Base-by-base conservation (phyloP, 768 basidiomycete genomes). In the Clitopilus passeckerianus region DNA sequence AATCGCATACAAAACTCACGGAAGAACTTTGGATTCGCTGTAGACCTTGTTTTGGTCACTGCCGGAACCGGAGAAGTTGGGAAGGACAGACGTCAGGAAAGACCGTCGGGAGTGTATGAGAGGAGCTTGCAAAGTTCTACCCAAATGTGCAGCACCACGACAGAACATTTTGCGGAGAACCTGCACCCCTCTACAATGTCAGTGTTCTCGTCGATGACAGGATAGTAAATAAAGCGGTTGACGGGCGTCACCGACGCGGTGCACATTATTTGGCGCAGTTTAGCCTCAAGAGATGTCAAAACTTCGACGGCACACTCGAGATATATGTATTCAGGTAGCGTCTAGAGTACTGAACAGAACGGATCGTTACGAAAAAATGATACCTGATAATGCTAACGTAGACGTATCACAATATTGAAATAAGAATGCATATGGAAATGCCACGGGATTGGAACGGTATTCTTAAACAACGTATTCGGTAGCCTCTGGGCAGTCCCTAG, bases 1-100 rank as follows among this genome's bases (percentile, higher is more conserved):
- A 15, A 12, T 34, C 41, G 34, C 58, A 58, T 57, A 50, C 58
- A 57, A 61, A 53, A 81, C 92, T 69, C 71, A 97, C 94, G 92
- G 93, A 62, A 98, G 79, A 62, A 95, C 81, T 77, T 91, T 95
- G 62, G 84, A 81, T 67, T 96, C 93, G 66, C 86, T 86, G 67
- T 92, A 95, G 12, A 76, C 82, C 66, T 91, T 89, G 9, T 59
- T 80, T 78, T 62, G 77, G 71, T 34, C 78, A 76, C 1, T 78
- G 74, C 5, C 75, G 54, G 80, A 65, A 6, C 75, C 74, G 1
- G 83, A 74, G 23, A 86, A 66, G 57, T 80, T 73, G 15, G 84
- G 79, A 15, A 89, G 70, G 18, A 50, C 46, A 18, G 46, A 50
- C 22, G 18, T 50, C 10, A 50, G 46, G 46, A 50, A 50, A 10